Evolutionary conservation across 257 asterid genomes (phyloP), one percentile per base, ranked within the genome.

Genomic region (Solanum tacnaense): DNA sequence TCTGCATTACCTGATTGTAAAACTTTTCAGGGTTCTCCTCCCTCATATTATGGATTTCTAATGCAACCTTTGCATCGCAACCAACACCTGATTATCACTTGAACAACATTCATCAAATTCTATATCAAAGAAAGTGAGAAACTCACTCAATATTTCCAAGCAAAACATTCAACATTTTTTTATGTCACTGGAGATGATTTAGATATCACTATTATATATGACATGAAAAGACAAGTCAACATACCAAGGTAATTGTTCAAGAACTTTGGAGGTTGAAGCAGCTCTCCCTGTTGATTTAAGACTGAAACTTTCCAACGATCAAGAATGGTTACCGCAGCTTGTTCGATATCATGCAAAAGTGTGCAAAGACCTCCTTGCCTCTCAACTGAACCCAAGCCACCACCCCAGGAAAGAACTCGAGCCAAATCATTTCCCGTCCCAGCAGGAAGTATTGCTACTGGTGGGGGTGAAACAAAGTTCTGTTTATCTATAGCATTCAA

Each of bases 351-450:
- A 87, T 95, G 93, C 92, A 97, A 85, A 87, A 97, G 92, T 34
- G 98, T 94, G 92, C 91, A 96, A 41, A 97, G 94, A 87, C 99
- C 99, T 67, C 99, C 99, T 91, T 95, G 99, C 93, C 99, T 97
- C 93, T 97, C 97, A 87, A 97, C 98, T 11, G 98, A 94, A 46
- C 99, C 99, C 87, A 97, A 92, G 88, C 99, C 99, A 88, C 91
- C 98, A n/a, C 99, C 99, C 99, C 99, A 97, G 31, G 96, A 94
- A 85, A 97, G 96, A 90, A 96, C 99, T 84, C 99, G 94, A 88
- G 99, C 98, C 93, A 97, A 92, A 92, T 97, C 99, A 92, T 97
- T 97, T 85, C 99, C 99, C 21, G 99, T 97, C 90, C 99, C 99
- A 7, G 99, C 98, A 83, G 99, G 99, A 88, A 97, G 98, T 91